Conservation (phyloP, 257 asterid genomes). For the Solanum lignicaule region DNA sequence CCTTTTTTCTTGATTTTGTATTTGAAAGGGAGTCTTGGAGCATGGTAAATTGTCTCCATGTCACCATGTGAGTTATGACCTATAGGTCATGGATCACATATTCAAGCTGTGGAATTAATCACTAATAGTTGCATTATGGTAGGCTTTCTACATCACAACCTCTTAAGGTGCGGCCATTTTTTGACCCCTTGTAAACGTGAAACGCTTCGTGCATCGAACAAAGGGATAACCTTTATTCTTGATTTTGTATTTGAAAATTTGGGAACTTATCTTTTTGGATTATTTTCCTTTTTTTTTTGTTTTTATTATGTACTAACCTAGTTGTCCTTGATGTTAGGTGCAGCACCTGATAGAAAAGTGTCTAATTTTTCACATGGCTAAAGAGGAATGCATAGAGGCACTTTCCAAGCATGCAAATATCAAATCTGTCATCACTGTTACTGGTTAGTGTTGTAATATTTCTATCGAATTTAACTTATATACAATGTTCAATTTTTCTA, state of each 20-base stretch:
- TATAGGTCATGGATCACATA: background rate
- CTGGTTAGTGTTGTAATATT: constrained; percentile 19
- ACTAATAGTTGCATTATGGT: background rate
- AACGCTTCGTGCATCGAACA: background rate
- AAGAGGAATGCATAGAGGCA: constrained; percentile 54
- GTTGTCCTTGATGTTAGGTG: constrained; percentile 11
- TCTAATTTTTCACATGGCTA: constrained; percentile 27
- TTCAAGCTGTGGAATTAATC: background rate
- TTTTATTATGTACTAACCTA: background rate
- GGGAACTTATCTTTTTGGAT: background rate
- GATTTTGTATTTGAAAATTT: background rate
- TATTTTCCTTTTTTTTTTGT: background rate
- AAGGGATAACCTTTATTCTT: background rate
- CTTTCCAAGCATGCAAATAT: constrained; percentile 43
- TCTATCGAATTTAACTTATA: background rate
- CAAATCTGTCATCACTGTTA: constrained; percentile 34
- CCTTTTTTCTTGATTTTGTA: background rate
- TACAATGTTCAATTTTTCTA: background rate
- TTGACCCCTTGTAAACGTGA: background rate
- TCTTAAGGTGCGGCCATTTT: background rate
- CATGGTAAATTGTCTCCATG: background rate
- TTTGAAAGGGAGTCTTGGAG: background rate
- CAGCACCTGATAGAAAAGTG: constrained; percentile 45
- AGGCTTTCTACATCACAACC: background rate
- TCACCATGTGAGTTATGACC: background rate